Base-by-base conservation (phyloP, 345 rosid genomes). In the Acer yangbiense region DNA sequence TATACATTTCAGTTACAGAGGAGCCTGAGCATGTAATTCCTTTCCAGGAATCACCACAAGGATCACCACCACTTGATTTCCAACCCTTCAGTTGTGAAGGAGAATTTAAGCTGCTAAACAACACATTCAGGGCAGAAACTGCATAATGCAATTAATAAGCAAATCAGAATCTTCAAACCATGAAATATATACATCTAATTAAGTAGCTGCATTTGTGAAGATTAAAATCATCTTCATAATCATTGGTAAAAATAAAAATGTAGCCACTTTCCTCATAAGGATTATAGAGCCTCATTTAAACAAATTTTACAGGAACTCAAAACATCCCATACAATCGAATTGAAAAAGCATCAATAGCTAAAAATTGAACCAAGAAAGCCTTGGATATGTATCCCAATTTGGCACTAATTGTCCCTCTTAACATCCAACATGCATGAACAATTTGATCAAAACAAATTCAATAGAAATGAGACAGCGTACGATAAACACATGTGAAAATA, bases 11-110 rank as follows among this genome's bases (percentile, higher is more conserved):
- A 68, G 93, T 91, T 70, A 96, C 90, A 62, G 92, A 82, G 6
- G 95, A 90, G 70, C 91, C 95, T 7, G 91, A 86, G 91, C 99
- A 96, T 75, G 82, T 82, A 78, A 96, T 88, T 78, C 98, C 99
- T 82, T 90, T 84, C 97, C 99, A 96, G 39, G 91, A 84, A 39
- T 90, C 91, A 4, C 89, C 95, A 79, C 99, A 94, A 76, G 98
- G 98, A 82, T 94, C 97, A 1, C 99, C 98, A 9, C 97, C 98
- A 50, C 79, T 78, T 16, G 91, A 68, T 83, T 85, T 76, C 99
- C 99, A 96, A 18, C 91, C 92, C 25, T 61, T 86, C 77, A 96
- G 81, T 79, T 85, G 75, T 25, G 94, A 89, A 46, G 97, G 95
- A 68, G 94, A 89, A 83, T 91, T 90, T 85, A 96, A 85, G 88